These are phyloP conservation scores for Fraxinus ornus DNA, from an alignment of 305 asterid species.

Conservation along the genomic window DNA sequence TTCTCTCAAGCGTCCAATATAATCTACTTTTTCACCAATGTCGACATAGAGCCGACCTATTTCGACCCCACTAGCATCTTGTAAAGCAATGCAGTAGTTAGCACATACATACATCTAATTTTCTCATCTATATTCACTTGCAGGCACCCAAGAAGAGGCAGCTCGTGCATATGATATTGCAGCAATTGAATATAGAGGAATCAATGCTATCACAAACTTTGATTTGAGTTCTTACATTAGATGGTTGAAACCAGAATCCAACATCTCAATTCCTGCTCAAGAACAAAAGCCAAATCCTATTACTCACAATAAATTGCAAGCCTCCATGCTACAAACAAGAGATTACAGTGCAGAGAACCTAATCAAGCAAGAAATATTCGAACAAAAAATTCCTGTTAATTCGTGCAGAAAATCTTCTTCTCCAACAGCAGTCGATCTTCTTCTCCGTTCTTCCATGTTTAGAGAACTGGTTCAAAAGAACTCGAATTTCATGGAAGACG, in stretches of 20 bases:
- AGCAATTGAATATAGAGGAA: conserved; percentile 73
- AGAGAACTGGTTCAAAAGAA: conserved; percentile 26
- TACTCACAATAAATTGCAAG: conserved; percentile 8
- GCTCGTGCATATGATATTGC: conserved; percentile 79
- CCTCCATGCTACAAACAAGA: conserved; percentile 34
- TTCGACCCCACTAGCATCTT: background rate
- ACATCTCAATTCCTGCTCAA: conserved; percentile 32
- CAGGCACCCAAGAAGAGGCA: conserved; percentile 82
- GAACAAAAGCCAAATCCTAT: conserved; percentile 28
- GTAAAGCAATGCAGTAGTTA: background rate
- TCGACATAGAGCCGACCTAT: background rate
- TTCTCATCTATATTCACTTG: background rate
- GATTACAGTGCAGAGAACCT: conserved; percentile 38
- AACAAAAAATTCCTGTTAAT: background rate
- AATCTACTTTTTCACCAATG: background rate
- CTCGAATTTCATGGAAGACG: conserved; percentile 25
- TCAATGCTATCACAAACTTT: conserved; percentile 66
- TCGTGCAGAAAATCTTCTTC: background rate
- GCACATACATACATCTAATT: background rate
- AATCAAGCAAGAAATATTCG: background rate
- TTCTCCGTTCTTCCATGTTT: conserved; percentile 20
- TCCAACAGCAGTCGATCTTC: conserved; percentile 12
- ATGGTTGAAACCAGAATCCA: conserved; percentile 65
- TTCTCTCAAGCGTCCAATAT: background rate
- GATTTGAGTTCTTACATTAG: conserved; percentile 68